Evolutionary conservation across 257 asterid genomes (phyloP).

Genomic region (Thymus quinquecostatus): DNA sequence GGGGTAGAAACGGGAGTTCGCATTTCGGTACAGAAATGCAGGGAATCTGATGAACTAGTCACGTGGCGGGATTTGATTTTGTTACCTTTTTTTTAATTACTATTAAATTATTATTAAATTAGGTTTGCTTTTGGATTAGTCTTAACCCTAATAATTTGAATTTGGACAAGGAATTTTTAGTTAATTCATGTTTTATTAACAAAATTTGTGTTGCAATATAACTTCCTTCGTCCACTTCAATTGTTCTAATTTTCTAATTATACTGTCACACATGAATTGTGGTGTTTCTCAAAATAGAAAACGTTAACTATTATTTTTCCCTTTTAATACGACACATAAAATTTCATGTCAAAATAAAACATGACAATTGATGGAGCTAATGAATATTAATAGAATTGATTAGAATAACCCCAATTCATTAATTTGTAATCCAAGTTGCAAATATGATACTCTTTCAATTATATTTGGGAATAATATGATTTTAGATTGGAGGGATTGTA

Average conservation of each 20-base stretch:
- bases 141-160: neutral
- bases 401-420: neutral
- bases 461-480: neutral
- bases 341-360: no score
- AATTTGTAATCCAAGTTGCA: neutral
- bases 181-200: neutral
- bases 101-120: neutral
- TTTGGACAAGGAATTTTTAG: neutral
- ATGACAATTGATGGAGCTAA: no score
- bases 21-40: slow-evolving; percentile 1
- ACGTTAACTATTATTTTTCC: no score
- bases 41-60: slow-evolving; percentile 41
- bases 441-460: neutral
- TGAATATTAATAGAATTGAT: no score
- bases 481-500: neutral
- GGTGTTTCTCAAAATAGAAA: no score
- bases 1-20: slow-evolving; percentile 37
- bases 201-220: no score
- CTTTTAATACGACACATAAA: no score
- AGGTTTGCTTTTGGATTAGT: neutral
- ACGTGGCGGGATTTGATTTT: slow-evolving; percentile 46
- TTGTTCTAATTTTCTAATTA: no score
- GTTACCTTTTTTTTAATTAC: neutral
- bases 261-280: no score
- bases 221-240: no score